phyloP scores from a whole-genome alignment of 768 basidiomycete genomes.

The Termitomyces sp. region DNA sequence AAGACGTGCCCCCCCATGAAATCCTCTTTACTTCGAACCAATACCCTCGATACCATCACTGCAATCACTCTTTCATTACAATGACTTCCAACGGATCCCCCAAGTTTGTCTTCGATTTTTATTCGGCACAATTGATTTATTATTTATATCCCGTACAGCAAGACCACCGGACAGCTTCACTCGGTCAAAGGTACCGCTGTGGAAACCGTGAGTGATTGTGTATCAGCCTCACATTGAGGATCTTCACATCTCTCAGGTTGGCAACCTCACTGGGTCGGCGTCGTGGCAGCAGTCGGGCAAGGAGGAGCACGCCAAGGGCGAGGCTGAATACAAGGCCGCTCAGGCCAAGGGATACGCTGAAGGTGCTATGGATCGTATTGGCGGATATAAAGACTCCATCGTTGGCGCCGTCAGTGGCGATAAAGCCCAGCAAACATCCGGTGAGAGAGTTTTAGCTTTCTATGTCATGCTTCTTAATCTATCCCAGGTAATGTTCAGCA shows the following conservation, averaged over 20 bases:
- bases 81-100: conserved; percentile 18
- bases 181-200: conserved; percentile 36
- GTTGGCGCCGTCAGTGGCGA: conserved; percentile 52
- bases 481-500: conserved; percentile 40
- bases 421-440: conserved; percentile 35
- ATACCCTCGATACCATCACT: conserved; percentile 1
- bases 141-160: conserved; percentile 20
- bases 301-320: conserved; percentile 47
- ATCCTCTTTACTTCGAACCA: not conserved
- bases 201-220: conserved; percentile 8
- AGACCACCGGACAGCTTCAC: conserved; percentile 38
- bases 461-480: fast-evolving
- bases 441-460: conserved; percentile 19
- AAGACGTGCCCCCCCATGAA: not conserved
- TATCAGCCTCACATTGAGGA: too few species aligned
- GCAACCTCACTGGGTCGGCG: conserved; percentile 40
- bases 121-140: not conserved
- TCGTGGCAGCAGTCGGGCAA: conserved; percentile 45
- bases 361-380: conserved; percentile 38
- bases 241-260: conserved; percentile 21
- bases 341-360: conserved; percentile 47
- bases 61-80: not conserved
- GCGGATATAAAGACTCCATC: conserved; percentile 43
- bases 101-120: conserved; percentile 9
- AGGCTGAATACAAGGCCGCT: conserved; percentile 45